Conservation (phyloP, 2,329 filamentous ascomycete genomes). For the Emergomyces orientalis region DNA sequence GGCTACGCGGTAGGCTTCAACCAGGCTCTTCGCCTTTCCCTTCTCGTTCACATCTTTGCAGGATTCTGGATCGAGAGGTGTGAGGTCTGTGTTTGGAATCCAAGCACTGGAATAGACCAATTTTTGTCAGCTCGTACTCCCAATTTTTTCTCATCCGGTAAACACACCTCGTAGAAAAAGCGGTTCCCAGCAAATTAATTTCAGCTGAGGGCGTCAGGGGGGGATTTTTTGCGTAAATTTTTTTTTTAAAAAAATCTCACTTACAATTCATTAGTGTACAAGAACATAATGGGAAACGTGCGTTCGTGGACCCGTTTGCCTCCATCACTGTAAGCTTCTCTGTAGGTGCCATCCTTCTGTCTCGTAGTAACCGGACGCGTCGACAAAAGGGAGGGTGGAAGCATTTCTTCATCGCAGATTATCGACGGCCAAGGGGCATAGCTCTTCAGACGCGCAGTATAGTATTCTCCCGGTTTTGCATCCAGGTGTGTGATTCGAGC, state of each 20-base stretch:
- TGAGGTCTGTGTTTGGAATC: constrained; percentile 76
- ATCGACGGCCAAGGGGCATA: constrained; percentile 92
- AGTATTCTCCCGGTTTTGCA: constrained; percentile 84
- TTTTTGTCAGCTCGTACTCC: constrained; percentile 1
- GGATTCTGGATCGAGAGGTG: constrained; percentile 63
- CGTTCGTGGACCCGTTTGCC: constrained; percentile 78
- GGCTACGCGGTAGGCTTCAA: constrained; percentile 71
- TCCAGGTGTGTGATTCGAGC: constrained; percentile 62
- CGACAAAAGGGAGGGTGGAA: constrained; percentile 67
- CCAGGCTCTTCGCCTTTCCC: constrained; percentile 69
- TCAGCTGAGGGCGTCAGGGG: not conserved
- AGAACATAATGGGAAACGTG: constrained; percentile 90
- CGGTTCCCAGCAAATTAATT: not conserved
- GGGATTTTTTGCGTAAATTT: not conserved
- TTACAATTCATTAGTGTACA: constrained; percentile 95
- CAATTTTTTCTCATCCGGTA: not conserved
- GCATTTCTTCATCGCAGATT: constrained; percentile 88
- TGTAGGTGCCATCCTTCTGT: constrained; percentile 73
- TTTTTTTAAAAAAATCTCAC: constrained; percentile 37
- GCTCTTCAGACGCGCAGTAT: constrained; percentile 86
- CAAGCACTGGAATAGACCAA: constrained; percentile 56
- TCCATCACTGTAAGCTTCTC: constrained; percentile 76
- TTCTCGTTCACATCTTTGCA: constrained; percentile 59
- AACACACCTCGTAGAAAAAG: not conserved
- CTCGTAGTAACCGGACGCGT: constrained; percentile 75